Evolutionary conservation across 805 yeast genomes (phyloP).

Genomic region (Cyberlindnera bimundalis): DNA sequence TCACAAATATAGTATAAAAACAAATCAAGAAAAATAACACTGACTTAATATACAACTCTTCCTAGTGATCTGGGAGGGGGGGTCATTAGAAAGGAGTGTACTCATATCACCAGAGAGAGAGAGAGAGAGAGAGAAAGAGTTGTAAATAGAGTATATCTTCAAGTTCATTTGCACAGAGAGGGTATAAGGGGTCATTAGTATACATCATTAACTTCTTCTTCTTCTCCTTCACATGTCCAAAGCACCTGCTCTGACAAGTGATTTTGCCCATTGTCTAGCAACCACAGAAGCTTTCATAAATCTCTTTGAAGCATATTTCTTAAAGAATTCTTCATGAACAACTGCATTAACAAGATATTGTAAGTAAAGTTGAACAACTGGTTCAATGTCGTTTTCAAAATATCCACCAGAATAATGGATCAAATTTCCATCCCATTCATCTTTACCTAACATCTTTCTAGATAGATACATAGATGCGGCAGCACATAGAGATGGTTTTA

Average conservation of each 20-base stretch:
- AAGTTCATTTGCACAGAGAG: too few species aligned
- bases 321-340: constrained; percentile 87
- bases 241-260: constrained; percentile 27
- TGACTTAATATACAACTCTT: too few species aligned
- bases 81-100: too few species aligned
- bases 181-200: constrained; percentile 9
- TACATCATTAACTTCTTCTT: constrained; percentile 1
- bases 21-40: too few species aligned
- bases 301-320: constrained; percentile 85
- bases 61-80: too few species aligned
- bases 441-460: constrained; percentile 66
- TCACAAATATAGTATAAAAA: too few species aligned
- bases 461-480: constrained; percentile 90
- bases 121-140: too few species aligned
- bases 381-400: constrained; percentile 65
- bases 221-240: constrained; percentile 6
- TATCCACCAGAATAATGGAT: constrained; percentile 92
- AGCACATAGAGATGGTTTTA: constrained; percentile 76
- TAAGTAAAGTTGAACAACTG: constrained; percentile 69
- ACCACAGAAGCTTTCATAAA: constrained; percentile 81
- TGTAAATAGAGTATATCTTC: too few species aligned
- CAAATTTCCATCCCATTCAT: constrained; percentile 81
- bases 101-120: too few species aligned
- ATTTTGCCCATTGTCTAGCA: constrained; percentile 81
- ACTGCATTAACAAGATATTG: constrained; percentile 78